Evolutionary conservation across 2,329 filamentous ascomycete genomes (phyloP).

Genomic region (Fusarium marasasianum): DNA sequence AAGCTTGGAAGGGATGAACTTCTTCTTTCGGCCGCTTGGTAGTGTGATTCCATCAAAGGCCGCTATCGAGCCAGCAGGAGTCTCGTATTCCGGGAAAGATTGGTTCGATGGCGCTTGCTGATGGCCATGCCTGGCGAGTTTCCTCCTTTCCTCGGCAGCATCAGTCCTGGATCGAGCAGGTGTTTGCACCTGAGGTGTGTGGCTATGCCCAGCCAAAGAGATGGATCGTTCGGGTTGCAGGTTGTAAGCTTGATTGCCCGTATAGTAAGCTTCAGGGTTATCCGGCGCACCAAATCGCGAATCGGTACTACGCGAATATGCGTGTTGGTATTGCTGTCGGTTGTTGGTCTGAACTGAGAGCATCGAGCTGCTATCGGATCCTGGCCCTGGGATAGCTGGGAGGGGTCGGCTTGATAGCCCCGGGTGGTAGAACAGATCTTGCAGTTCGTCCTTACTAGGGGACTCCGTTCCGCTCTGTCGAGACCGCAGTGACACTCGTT

Average conservation of each 20-base stretch:
- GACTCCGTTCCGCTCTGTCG: slow-evolving; percentile 71
- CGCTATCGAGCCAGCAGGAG: slow-evolving; percentile 61
- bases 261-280: slow-evolving; percentile 62
- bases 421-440: slow-evolving; percentile 94
- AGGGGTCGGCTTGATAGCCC: slow-evolving; percentile 74
- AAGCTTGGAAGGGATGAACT: slow-evolving; percentile 87
- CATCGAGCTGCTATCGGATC: slow-evolving; percentile 68
- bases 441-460: slow-evolving; percentile 76
- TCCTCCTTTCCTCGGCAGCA: slow-evolving; percentile 76
- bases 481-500: slow-evolving; percentile 68
- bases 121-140: slow-evolving; percentile 60
- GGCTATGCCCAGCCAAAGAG: slow-evolving; percentile 84
- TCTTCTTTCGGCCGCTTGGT: slow-evolving; percentile 80
- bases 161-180: slow-evolving; percentile 96
- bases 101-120: slow-evolving; percentile 60
- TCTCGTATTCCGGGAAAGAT: slow-evolving; percentile 66
- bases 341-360: slow-evolving; percentile 55
- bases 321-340: slow-evolving; percentile 59
- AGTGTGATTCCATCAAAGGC: slow-evolving; percentile 86
- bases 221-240: slow-evolving; percentile 74
- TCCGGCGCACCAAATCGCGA: slow-evolving; percentile 52
- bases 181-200: slow-evolving; percentile 78
- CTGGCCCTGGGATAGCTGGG: slow-evolving; percentile 68
- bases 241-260: slow-evolving; percentile 48
- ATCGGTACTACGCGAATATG: slow-evolving; percentile 60